Conservation (phyloP, 169 alveolate species). For the Plasmodium coatneyi region DNA sequence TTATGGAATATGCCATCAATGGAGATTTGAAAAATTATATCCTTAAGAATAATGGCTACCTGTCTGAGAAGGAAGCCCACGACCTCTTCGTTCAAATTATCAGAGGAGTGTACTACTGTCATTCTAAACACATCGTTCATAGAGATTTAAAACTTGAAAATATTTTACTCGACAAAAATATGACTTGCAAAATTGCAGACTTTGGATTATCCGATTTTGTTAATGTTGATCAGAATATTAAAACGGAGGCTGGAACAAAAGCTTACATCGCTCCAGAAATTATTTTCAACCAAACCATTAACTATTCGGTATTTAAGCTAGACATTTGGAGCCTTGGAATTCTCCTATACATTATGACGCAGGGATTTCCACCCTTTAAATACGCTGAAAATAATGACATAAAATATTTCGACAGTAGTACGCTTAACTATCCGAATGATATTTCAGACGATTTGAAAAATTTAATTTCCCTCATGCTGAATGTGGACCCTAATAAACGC, state of each 20-base stretch:
- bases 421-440: slow-evolving; percentile 37
- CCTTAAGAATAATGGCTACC: slow-evolving; percentile 78
- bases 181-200: slow-evolving; percentile 72
- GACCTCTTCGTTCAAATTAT: slow-evolving; percentile 82
- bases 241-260: slow-evolving; percentile 83
- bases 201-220: slow-evolving; percentile 78
- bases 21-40: slow-evolving; percentile 81
- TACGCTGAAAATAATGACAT: slow-evolving; percentile 80
- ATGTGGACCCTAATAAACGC: slow-evolving; percentile 62
- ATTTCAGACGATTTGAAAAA: slow-evolving; percentile 56
- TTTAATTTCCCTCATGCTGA: slow-evolving; percentile 61
- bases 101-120: slow-evolving; percentile 86
- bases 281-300: slow-evolving; percentile 76
- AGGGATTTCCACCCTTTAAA: slow-evolving; percentile 91
- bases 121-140: slow-evolving; percentile 86
- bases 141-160: slow-evolving; percentile 84
- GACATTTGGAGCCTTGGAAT: slow-evolving; percentile 83
- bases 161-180: slow-evolving; percentile 77
- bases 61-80: slow-evolving; percentile 79
- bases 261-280: slow-evolving; percentile 85
- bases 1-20: slow-evolving; percentile 79
- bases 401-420: slow-evolving; percentile 35
- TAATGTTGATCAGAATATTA: slow-evolving; percentile 76
- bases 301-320: slow-evolving; percentile 78
- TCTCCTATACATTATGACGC: slow-evolving; percentile 82